Evolutionary conservation across 225 moss, liverwort and hornwort species (phyloP).

Genomic region (Polytrichum formosum): DNA sequence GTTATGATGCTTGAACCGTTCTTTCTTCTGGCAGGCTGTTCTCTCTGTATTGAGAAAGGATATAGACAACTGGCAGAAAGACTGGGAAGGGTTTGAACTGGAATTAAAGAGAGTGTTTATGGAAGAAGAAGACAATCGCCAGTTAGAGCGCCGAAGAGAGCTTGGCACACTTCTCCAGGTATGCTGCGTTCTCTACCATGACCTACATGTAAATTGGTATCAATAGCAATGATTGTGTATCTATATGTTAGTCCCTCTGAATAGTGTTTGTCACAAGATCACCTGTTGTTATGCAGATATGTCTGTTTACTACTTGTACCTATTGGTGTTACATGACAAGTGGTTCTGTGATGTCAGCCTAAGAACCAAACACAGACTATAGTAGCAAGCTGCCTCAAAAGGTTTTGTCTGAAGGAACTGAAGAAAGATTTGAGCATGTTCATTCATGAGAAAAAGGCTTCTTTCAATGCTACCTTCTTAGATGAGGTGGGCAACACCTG

Average conservation of each 20-base stretch:
- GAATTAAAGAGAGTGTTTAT: conserved; percentile 51
- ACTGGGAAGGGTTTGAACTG: conserved; percentile 54
- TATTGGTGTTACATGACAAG: conserved; percentile 11
- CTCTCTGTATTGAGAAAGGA: conserved; percentile 53
- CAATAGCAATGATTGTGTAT: too few relatives aligned
- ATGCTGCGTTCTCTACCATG: background rate
- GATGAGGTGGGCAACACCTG: conserved; percentile 49
- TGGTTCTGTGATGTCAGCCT: conserved; percentile 33
- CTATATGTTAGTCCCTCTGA: too few relatives aligned
- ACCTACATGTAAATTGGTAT: background rate
- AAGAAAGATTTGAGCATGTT: conserved; percentile 50
- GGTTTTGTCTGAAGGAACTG: conserved; percentile 49
- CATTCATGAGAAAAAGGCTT: conserved; percentile 44
- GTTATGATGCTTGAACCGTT: background rate
- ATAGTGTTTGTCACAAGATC: background rate
- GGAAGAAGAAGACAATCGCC: conserved; percentile 34
- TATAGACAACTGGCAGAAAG: conserved; percentile 28
- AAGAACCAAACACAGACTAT: conserved; percentile 37
- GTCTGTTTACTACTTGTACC: background rate
- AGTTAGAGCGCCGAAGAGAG: conserved; percentile 57
- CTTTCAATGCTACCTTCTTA: conserved; percentile 47
- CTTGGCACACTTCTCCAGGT: conserved; percentile 55
- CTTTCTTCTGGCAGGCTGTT: conserved; percentile 42
- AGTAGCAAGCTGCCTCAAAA: conserved; percentile 38
- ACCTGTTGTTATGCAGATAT: background rate